These are phyloP conservation scores for Saitozyma podzolica DNA, from an alignment of 768 basidiomycete species.

Conservation along the genomic window DNA sequence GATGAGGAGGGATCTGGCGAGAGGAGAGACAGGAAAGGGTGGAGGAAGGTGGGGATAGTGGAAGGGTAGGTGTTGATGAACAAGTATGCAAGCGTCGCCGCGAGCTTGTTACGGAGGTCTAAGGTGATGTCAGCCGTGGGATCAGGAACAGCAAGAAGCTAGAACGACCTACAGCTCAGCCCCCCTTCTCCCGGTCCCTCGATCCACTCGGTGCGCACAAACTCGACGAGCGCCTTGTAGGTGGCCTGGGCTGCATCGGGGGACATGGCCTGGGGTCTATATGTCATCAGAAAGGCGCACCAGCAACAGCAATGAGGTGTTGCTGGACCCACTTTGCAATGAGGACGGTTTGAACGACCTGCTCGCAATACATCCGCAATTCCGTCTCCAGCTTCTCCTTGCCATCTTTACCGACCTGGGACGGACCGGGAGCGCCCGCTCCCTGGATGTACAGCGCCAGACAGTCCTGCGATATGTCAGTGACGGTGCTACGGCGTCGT, in stretches of 20 bases:
- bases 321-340: slow-evolving; percentile 48
- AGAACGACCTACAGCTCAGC: slow-evolving; percentile 68
- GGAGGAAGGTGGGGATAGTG: slow-evolving; percentile 43
- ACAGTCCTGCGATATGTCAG: slow-evolving; percentile 42
- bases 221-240: slow-evolving; percentile 73
- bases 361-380: slow-evolving; percentile 50
- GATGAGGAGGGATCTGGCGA: slow-evolving; percentile 44
- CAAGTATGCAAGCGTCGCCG: slow-evolving; percentile 50
- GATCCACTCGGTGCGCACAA: slow-evolving; percentile 85
- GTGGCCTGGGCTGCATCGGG: slow-evolving; percentile 53
- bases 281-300: slow-evolving; percentile 42
- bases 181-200: slow-evolving; percentile 78
- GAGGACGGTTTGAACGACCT: slow-evolving; percentile 50
- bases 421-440: slow-evolving; percentile 47
- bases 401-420: slow-evolving; percentile 47
- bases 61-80: slow-evolving; percentile 50
- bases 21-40: slow-evolving; percentile 43
- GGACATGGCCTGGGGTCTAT: slow-evolving; percentile 44
- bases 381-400: slow-evolving; percentile 49
- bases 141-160: slow-evolving; percentile 5
- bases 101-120: slow-evolving; percentile 85
- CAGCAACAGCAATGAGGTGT: slow-evolving; percentile 31
- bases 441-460: slow-evolving; percentile 52
- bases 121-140: slow-evolving; percentile 17
- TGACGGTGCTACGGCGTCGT: neutral